These are phyloP conservation scores for Macadamia integrifolia DNA, from an alignment of 164 flowering plant species.

Conservation along the genomic window DNA sequence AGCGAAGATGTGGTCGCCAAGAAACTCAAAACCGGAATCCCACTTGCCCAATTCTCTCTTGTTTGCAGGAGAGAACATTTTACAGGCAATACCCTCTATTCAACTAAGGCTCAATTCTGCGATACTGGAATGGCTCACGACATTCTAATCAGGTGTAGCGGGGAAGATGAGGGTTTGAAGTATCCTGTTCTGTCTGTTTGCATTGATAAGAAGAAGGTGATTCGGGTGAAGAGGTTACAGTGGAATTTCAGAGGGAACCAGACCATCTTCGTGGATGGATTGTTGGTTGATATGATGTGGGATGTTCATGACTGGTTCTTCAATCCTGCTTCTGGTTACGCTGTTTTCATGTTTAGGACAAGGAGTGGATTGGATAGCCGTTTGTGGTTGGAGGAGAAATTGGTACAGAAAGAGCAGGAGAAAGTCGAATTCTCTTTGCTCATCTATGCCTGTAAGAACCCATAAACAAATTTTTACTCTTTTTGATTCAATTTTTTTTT, in stretches of 20 bases:
- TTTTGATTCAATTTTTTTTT: background rate
- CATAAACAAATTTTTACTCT: slow-evolving; percentile 3
- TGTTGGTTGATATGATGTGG: slow-evolving; percentile 84
- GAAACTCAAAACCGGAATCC: slow-evolving; percentile 28
- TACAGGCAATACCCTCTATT: slow-evolving; percentile 51
- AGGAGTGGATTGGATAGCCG: slow-evolving; percentile 65
- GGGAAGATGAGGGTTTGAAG: slow-evolving; percentile 51
- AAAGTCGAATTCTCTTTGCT: slow-evolving; percentile 65
- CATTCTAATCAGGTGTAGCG: slow-evolving; percentile 54
- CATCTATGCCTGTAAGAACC: slow-evolving; percentile 71
- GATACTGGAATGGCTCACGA: slow-evolving; percentile 56
- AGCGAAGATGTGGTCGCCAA: slow-evolving; percentile 34
- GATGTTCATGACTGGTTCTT: slow-evolving; percentile 91
- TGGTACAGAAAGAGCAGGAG: slow-evolving; percentile 42
- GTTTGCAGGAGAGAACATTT: slow-evolving; percentile 61
- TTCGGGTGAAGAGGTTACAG: slow-evolving; percentile 61
- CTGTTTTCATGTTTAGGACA: slow-evolving; percentile 74
- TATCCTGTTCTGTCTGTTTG: slow-evolving; percentile 49
- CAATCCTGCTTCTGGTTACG: slow-evolving; percentile 41
- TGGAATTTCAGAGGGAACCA: slow-evolving; percentile 97
- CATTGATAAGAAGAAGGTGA: slow-evolving; percentile 68
- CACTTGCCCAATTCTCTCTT: slow-evolving; percentile 30
- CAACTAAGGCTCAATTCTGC: slow-evolving; percentile 66
- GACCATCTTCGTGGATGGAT: slow-evolving; percentile 64
- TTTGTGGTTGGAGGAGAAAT: slow-evolving; percentile 72